Conservation (phyloP, 306 rosid genomes). For the Sicyos baderoa region DNA sequence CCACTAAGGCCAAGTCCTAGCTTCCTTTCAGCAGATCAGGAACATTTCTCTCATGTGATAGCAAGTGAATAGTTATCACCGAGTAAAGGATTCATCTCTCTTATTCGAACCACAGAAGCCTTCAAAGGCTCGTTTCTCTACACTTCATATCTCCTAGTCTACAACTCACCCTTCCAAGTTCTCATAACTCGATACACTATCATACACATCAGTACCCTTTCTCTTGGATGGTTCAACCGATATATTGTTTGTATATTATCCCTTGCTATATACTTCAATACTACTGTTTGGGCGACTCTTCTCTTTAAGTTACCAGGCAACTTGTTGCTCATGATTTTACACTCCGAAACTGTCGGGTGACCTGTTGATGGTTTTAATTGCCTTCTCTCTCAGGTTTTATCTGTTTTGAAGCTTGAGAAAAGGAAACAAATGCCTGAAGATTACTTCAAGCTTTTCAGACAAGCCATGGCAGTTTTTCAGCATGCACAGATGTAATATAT, state of each 20-base stretch:
- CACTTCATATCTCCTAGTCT: background rate
- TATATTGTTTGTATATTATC: background rate
- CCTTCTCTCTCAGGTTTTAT: constrained; percentile 46
- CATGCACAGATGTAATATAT: constrained; percentile 68
- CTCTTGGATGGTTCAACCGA: background rate
- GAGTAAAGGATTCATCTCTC: background rate
- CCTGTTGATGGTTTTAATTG: background rate
- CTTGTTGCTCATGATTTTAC: background rate
- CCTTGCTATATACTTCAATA: background rate
- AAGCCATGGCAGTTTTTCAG: constrained; percentile 75
- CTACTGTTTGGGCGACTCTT: background rate
- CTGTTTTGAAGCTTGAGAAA: constrained; percentile 69
- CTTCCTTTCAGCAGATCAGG: background rate
- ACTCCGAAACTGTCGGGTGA: background rate
- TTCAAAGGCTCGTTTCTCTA: background rate
- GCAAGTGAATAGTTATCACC: background rate
- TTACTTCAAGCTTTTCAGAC: constrained; percentile 58
- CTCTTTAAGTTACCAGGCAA: background rate
- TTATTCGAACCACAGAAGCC: background rate
- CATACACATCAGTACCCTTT: background rate
- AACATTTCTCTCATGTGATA: background rate
- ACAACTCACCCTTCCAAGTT: background rate
- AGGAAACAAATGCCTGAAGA: constrained; percentile 61
- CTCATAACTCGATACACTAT: background rate
- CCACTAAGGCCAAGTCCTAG: background rate